Percentiles rank a stretch among this genome's conserved stretches.
Conservation (phyloP, 2,329 filamentous ascomycete genomes). For the Cadophora sp. region DNA sequence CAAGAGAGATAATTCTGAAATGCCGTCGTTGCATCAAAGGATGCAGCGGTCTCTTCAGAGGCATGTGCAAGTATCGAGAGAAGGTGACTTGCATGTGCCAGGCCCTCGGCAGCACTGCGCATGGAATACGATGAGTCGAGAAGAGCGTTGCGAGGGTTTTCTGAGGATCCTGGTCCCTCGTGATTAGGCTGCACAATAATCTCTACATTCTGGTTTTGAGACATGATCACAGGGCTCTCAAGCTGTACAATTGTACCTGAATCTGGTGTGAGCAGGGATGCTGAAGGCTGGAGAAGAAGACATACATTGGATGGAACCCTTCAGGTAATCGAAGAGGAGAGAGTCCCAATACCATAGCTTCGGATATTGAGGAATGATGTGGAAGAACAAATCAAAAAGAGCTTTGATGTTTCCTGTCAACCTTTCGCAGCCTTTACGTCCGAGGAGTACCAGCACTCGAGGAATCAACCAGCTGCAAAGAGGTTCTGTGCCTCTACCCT, state of each 20-base stretch:
- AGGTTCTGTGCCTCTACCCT: slow-evolving; percentile 62
- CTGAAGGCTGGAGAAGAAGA: background rate
- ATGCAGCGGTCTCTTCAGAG: slow-evolving; percentile 36
- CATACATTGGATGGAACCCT: slow-evolving; percentile 46
- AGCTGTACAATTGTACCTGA: slow-evolving; percentile 40
- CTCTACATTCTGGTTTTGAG: slow-evolving; percentile 22
- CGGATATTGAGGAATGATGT: slow-evolving; percentile 51
- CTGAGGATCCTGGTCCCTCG: slow-evolving; percentile 28
- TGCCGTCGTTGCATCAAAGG: slow-evolving; percentile 39
- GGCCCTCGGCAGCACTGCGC: slow-evolving; percentile 29
- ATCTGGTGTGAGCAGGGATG: slow-evolving; percentile 9
- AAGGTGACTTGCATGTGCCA: slow-evolving; percentile 39
- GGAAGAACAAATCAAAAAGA: slow-evolving; percentile 58
- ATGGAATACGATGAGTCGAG: slow-evolving; percentile 40
- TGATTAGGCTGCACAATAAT: slow-evolving; percentile 35
- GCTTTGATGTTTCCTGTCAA: slow-evolving; percentile 58
- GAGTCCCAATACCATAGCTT: slow-evolving; percentile 56
- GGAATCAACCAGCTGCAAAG: slow-evolving; percentile 71
- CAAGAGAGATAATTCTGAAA: slow-evolving; percentile 44
- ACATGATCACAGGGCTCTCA: slow-evolving; percentile 30
- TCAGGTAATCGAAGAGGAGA: slow-evolving; percentile 56
- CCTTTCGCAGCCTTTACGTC: slow-evolving; percentile 55
- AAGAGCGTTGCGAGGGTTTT: background rate
- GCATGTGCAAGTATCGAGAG: slow-evolving; percentile 41
- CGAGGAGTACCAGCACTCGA: slow-evolving; percentile 62